Conservation (phyloP, 148 eudicot genomes). For the Rhododendron ferrugineum region DNA sequence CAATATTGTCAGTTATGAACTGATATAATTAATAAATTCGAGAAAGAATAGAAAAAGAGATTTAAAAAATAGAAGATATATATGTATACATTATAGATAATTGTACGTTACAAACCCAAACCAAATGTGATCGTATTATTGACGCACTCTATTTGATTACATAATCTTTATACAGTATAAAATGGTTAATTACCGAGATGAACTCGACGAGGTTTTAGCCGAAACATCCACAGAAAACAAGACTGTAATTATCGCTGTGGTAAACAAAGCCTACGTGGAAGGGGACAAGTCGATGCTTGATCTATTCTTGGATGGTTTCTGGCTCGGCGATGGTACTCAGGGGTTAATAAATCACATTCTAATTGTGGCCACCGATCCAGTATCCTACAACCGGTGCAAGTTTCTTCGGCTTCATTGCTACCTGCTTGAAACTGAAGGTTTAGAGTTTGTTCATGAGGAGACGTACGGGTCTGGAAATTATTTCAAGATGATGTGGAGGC, state of each 20-base stretch:
- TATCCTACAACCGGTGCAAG: constrained; percentile 49
- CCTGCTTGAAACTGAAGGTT: constrained; percentile 44
- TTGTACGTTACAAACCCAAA: background rate
- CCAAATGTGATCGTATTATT: background rate
- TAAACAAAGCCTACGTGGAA: constrained; percentile 48
- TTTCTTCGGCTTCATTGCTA: constrained; percentile 61
- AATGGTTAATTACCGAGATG: constrained; percentile 28
- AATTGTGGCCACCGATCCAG: constrained; percentile 67
- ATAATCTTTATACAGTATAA: background rate
- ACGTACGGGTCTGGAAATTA: too few relatives aligned
- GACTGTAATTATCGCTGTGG: constrained; percentile 7
- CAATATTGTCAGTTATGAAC: too few relatives aligned
- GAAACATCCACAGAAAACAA: constrained; percentile 47
- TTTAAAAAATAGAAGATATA: too few relatives aligned
- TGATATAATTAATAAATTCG: too few relatives aligned
- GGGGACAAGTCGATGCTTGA: constrained; percentile 59
- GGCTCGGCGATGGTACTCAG: constrained; percentile 64
- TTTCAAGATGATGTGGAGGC: too few relatives aligned
- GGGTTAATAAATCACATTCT: constrained; percentile 40
- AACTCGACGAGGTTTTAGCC: constrained; percentile 36
- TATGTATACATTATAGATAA: too few relatives aligned
- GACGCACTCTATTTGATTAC: background rate
- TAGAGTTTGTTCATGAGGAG: constrained; percentile 12
- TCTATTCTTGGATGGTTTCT: constrained; percentile 65
- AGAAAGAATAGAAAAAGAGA: too few relatives aligned